phyloP scores from a whole-genome alignment of 192 early-diverging fungal genomes.

The Coemansia sp. region DNA sequence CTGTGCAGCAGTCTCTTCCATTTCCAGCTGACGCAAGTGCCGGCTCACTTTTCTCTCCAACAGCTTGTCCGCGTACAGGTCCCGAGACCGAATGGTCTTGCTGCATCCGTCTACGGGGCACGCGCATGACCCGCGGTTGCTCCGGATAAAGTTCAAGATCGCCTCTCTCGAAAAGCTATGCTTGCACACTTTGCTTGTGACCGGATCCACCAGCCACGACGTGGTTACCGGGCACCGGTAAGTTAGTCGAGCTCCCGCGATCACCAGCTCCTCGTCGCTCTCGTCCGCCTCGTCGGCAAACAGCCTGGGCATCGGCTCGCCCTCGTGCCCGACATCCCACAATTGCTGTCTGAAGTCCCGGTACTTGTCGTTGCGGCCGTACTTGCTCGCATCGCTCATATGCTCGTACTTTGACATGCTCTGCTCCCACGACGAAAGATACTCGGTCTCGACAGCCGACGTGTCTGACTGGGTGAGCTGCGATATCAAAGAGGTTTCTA shows the following conservation, averaged over 20 bases:
- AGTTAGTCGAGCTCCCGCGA: constrained; percentile 24
- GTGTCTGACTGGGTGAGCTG: constrained; percentile 5
- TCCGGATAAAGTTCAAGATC: constrained; percentile 28
- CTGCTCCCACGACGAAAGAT: constrained; percentile 8
- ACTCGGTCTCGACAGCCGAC: constrained; percentile 7
- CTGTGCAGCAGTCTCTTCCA: constrained; percentile 27
- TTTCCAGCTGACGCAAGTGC: constrained; percentile 37
- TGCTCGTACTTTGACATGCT: constrained; percentile 9
- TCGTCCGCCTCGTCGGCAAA: constrained; percentile 11
- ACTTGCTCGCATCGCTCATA: constrained; percentile 16
- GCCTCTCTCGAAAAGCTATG: constrained; percentile 57
- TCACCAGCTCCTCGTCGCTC: constrained; percentile 35
- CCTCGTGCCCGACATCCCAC: constrained; percentile 41
- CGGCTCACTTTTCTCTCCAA: constrained; percentile 54
- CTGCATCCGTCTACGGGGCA: constrained; percentile 51
- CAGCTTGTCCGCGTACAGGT: constrained; percentile 44
- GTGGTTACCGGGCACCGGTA: constrained; percentile 58
- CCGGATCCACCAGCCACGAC: constrained; percentile 53
- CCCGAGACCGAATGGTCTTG: constrained; percentile 17
- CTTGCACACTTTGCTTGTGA: constrained; percentile 55
- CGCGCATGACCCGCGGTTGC: constrained; percentile 11
- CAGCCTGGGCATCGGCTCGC: constrained; percentile 34
- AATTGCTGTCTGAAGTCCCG: constrained; percentile 35
- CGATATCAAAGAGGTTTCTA: constrained; percentile 18
- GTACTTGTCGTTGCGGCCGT: constrained; percentile 21